A percentile compares a stretch with the other conserved stretches of the same genome.
Evolutionary conservation across 225 moss, liverwort and hornwort genomes (phyloP).

Genomic region (Anthoceros angustus): DNA sequence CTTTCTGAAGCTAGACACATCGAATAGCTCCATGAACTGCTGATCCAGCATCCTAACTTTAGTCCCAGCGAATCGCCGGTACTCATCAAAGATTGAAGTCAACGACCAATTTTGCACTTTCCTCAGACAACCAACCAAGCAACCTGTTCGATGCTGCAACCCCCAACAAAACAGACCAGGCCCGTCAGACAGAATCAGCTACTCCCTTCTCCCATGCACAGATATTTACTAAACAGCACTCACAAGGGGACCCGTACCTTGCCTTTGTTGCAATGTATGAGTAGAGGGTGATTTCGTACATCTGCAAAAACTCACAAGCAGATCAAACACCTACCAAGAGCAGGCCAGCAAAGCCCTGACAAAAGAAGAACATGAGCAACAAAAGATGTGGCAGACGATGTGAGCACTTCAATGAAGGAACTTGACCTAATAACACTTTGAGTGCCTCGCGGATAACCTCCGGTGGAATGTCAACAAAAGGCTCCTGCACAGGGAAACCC

Average conservation of each 20-base stretch:
- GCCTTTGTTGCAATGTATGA: conserved; percentile 99
- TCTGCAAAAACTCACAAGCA: conserved; percentile 34
- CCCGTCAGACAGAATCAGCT: conserved; percentile 14
- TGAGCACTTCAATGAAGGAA: neutral
- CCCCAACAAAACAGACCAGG: conserved; percentile 4
- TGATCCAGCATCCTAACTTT: conserved; percentile 98
- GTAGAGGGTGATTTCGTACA: conserved; percentile 83
- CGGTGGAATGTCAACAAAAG: conserved; percentile 91
- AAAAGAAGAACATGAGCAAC: neutral
- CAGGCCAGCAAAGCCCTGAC: neutral
- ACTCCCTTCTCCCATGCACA: conserved; percentile 6
- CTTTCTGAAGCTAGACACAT: conserved; percentile 77
- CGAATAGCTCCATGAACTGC: conserved; percentile 95
- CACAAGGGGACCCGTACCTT: conserved; percentile 40
- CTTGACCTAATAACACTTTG: conserved; percentile 71
- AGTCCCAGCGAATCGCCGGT: conserved; percentile 89
- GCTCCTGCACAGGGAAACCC: conserved; percentile 38
- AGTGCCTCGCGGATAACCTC: conserved; percentile 81
- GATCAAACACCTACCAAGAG: conserved; percentile 4
- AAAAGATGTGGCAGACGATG: neutral
- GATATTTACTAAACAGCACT: neutral
- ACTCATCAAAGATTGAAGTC: conserved; percentile 94
- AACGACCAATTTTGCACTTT: conserved; percentile 98
- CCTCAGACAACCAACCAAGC: conserved; percentile 85
- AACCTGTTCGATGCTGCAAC: conserved; percentile 80